Conservation (phyloP, 208 protist genomes). For the Tetramitus jugosus region DNA sequence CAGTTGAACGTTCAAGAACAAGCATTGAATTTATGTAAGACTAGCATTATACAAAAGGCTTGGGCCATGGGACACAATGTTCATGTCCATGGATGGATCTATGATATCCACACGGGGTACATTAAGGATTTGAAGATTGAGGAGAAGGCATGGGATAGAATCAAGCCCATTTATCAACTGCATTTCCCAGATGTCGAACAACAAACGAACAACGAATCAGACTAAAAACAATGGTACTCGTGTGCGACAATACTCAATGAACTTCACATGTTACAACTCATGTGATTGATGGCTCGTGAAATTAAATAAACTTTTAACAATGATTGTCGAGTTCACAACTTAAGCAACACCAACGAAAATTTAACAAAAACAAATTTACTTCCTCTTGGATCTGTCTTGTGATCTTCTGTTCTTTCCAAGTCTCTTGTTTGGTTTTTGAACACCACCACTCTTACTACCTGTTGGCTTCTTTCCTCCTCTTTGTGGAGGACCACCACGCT, state of each 20-base stretch:
- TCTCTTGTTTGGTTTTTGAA: background rate
- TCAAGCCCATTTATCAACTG: background rate
- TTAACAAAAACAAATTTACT: background rate
- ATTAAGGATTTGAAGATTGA: constrained; percentile 26
- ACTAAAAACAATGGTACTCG: no score
- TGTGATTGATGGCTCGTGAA: no score
- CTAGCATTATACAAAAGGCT: constrained; percentile 33
- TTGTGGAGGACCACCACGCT: no score
- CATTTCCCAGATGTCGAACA: background rate
- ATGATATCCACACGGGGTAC: constrained; percentile 37
- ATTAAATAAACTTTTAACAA: no score
- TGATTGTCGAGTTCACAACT: no score
- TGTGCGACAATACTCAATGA: no score
- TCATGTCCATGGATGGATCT: constrained; percentile 35
- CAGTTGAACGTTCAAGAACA: constrained; percentile 46
- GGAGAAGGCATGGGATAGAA: background rate
- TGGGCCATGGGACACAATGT: constrained; percentile 35
- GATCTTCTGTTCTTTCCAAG: background rate
- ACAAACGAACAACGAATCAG: background rate
- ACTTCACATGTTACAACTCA: no score
- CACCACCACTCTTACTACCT: background rate
- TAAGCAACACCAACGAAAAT: no score
- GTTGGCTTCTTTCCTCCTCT: no score
- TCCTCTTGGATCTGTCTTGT: background rate
- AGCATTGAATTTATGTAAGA: constrained; percentile 34